Conservation (phyloP, 2,329 filamentous ascomycete genomes). For the Colletotrichum musicola region DNA sequence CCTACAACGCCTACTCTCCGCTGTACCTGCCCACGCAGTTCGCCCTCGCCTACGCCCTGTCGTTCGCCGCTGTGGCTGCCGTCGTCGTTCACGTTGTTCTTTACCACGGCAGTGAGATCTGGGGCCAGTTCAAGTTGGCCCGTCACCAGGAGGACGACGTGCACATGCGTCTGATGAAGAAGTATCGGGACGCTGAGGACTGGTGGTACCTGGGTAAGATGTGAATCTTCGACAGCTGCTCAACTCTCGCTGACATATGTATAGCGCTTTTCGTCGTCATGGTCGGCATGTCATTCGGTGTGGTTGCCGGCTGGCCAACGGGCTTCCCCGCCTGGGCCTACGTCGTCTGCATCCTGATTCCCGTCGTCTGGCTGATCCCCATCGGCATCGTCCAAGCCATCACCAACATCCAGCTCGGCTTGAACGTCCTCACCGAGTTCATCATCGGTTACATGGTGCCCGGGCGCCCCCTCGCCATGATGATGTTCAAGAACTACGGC, state of each 20-base stretch:
- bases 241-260: slow-evolving; percentile 7
- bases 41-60: slow-evolving; percentile 70
- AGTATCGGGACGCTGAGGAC: slow-evolving; percentile 69
- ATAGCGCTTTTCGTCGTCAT: slow-evolving; percentile 63
- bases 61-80: slow-evolving; percentile 75
- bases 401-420: slow-evolving; percentile 72
- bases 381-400: slow-evolving; percentile 73
- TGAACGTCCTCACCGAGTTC: slow-evolving; percentile 81
- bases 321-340: slow-evolving; percentile 71
- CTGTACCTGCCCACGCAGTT: slow-evolving; percentile 75
- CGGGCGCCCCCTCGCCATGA: slow-evolving; percentile 77
- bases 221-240: slow-evolving; percentile 32
- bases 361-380: slow-evolving; percentile 70
- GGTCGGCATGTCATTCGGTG: slow-evolving; percentile 66
- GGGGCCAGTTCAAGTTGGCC: slow-evolving; percentile 66
- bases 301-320: slow-evolving; percentile 67
- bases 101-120: slow-evolving; percentile 69
- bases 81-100: slow-evolving; percentile 68
- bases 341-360: slow-evolving; percentile 68
- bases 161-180: slow-evolving; percentile 73
- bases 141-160: slow-evolving; percentile 69
- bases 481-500: slow-evolving; percentile 83
- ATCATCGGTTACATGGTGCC: slow-evolving; percentile 81
- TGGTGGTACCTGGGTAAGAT: slow-evolving; percentile 69
- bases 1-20: slow-evolving; percentile 74